Percentiles rank a stretch among this genome's conserved stretches.
phyloP scores from a whole-genome alignment of 2,329 filamentous ascomycete genomes.

The Pestalotiopsis sp. region DNA sequence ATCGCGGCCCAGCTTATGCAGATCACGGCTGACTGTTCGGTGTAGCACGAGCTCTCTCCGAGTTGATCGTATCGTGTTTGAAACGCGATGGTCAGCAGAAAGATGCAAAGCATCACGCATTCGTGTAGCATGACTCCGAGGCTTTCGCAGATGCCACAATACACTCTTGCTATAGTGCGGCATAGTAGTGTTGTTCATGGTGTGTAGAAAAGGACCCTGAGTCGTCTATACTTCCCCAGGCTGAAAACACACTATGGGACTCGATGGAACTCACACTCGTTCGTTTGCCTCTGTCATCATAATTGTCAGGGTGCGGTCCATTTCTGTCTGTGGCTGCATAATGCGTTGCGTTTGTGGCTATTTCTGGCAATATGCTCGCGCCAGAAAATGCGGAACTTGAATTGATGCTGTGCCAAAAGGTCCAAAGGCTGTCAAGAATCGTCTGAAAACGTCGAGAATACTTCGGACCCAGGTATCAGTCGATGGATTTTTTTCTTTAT shows the following conservation, averaged over 20 bases:
- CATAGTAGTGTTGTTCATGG: background rate
- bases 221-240: background rate
- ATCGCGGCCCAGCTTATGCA: background rate
- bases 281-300: background rate
- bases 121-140: background rate
- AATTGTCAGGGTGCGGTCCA: background rate
- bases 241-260: background rate
- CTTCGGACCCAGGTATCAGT: no score
- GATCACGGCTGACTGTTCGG: background rate
- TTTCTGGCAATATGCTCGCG: background rate
- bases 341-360: background rate
- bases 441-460: no score
- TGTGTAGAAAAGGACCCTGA: background rate
- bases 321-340: background rate
- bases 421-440: background rate
- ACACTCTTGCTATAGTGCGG: background rate
- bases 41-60: background rate
- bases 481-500: no score
- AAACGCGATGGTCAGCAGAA: background rate
- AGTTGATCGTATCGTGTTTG: background rate
- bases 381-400: background rate
- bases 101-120: background rate
- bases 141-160: background rate
- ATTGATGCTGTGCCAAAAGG: background rate
- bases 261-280: background rate